Evolutionary conservation across 2,329 filamentous ascomycete genomes (phyloP), one percentile per base, ranked within the genome.

Genomic region (Pleomassaria siparia): DNA sequence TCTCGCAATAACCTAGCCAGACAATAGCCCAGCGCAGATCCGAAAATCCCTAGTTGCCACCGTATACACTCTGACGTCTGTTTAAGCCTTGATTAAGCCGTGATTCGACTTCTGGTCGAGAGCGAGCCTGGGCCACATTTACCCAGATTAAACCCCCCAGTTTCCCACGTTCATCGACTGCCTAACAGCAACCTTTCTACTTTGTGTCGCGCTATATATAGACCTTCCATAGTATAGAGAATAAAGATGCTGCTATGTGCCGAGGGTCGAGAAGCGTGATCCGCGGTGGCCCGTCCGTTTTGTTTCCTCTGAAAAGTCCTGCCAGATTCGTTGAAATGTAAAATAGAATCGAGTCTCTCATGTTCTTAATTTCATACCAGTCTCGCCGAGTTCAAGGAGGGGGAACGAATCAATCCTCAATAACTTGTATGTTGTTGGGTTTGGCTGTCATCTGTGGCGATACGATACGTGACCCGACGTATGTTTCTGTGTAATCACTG

Each of bases 21-120:
- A 28, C 4, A 8, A 16, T 18, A 4, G 37, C 9, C 12, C 24
- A 24, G 15, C 18, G 44, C 13, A 30, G 21, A 42, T 39, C 47
- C 18, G 44, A 13, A 30, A 24, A 42, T 39, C 47, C 36, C 26
- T 32, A 50, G n/a, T 49, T 46, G 49, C 51, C 49, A 58, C 50
- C 48, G 49, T 53, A 54, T 51, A 49, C 54, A 56, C 52, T 53
- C 44, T 51, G 50, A 50, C 50, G 47, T 54, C 46, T 41, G 50
- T 52, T 54, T 56, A 51, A 46, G 41, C 43, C 46, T 43, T 51
- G 58, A 58, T 59, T 47, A 36, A 15, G 16, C 26, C 25, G 32
- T 30, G 25, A 15, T 40, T 26, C 2, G 16, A 21, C 5, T 6
- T 30, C 21, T 24, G 32, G 40, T 43, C 46, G 20, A 35, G 44